Percentiles rank a stretch among this genome's conserved stretches.
phyloP scores from a whole-genome alignment of 345 rosid genomes.

The Arabis hirsuta region DNA sequence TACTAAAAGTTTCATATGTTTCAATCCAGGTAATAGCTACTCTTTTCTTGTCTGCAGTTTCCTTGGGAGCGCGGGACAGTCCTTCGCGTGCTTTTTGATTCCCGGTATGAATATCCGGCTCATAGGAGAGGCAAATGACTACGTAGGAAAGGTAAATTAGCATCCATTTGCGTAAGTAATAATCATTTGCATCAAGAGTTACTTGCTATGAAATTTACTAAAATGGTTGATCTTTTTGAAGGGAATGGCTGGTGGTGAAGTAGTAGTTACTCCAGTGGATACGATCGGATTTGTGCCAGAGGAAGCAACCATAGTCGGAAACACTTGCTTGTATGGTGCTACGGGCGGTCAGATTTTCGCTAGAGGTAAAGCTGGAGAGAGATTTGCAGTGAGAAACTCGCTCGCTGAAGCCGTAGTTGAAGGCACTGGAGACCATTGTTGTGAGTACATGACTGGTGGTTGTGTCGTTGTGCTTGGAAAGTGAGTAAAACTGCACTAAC shows the following conservation, averaged over 20 bases:
- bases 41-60: conserved; percentile 57
- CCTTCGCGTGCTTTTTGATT: conserved; percentile 93
- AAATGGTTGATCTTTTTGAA: conserved; percentile 42
- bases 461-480: conserved; percentile 95
- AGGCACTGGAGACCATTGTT: conserved; percentile 98
- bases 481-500: conserved; percentile 52
- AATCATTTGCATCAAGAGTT: background rate
- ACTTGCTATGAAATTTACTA: background rate
- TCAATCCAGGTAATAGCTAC: conserved; percentile 23
- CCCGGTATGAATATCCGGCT: conserved; percentile 95
- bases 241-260: conserved; percentile 99
- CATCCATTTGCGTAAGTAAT: no score
- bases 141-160: conserved; percentile 87
- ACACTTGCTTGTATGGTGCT: conserved; percentile 96
- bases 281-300: conserved; percentile 81
- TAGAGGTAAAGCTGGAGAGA: conserved; percentile 97
- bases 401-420: conserved; percentile 98
- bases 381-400: conserved; percentile 98
- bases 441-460: conserved; percentile 99
- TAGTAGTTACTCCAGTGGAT: conserved; percentile 85
- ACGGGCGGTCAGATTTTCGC: conserved; percentile 96
- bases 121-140: conserved; percentile 96
- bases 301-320: conserved; percentile 94
- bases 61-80: conserved; percentile 96
- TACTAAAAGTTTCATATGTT: conserved; percentile 3